phyloP scores from a whole-genome alignment of 192 early-diverging fungal species.

The Coemansia sp. region DNA sequence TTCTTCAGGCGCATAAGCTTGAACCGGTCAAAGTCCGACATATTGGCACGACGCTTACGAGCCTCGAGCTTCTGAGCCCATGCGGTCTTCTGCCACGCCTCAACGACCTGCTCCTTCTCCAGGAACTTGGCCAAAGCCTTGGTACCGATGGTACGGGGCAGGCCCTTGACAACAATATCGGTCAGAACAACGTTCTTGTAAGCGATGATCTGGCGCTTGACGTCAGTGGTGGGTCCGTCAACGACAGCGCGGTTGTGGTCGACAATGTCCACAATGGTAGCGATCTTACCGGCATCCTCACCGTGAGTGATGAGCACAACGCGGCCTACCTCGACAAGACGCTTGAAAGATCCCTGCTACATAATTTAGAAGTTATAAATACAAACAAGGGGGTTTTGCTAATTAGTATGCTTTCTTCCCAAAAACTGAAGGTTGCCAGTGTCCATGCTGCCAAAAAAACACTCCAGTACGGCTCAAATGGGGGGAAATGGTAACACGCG shows the following conservation, averaged over 20 bases:
- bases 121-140: conserved; percentile 75
- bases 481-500: not conserved
- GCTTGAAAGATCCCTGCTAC: conserved; percentile 71
- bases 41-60: conserved; percentile 72
- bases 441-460: not conserved
- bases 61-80: conserved; percentile 96
- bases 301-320: conserved; percentile 96
- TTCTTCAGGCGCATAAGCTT: conserved; percentile 94
- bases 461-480: not conserved
- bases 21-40: conserved; percentile 98
- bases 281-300: conserved; percentile 93
- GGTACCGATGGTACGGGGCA: conserved; percentile 82
- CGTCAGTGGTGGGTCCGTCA: conserved; percentile 96
- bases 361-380: not conserved
- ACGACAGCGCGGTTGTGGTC: conserved; percentile 98
- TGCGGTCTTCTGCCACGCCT: conserved; percentile 81
- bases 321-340: conserved; percentile 97
- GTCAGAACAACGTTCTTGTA: conserved; percentile 94
- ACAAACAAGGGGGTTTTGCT: not conserved
- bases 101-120: conserved; percentile 81
- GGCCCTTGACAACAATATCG: conserved; percentile 77
- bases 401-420: not conserved
- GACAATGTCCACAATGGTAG: conserved; percentile 98
- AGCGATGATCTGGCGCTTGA: conserved; percentile 80
- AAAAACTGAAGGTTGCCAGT: too few relatives aligned